Conservation (phyloP, 2,329 filamentous ascomycete species). For the Drechslerella dactyloides region DNA sequence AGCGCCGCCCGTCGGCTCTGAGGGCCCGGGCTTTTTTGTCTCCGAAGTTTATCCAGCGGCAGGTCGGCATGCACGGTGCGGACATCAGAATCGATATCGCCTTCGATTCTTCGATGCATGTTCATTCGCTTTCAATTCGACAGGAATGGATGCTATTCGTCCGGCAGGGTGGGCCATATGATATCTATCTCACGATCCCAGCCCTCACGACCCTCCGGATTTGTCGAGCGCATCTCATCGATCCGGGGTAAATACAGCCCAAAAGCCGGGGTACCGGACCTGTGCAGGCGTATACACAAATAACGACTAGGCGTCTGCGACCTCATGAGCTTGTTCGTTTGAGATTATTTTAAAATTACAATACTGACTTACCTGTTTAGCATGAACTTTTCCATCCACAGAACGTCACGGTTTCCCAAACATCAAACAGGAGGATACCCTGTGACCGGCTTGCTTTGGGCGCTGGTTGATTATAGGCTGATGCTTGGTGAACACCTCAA, state of each 20-base stretch:
- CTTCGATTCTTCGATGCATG: too few species aligned
- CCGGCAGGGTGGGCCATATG: constrained; percentile 24
- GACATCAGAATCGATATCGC: too few species aligned
- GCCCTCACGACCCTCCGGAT: constrained; percentile 16
- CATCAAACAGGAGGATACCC: constrained; percentile 1
- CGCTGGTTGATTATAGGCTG: too few species aligned
- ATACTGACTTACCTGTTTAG: constrained; percentile 10
- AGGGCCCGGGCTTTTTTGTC: constrained; percentile 15
- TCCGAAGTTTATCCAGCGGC: constrained; percentile 50
- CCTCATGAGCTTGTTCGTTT: constrained; percentile 24
- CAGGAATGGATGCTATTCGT: constrained; percentile 19
- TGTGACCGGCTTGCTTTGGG: constrained; percentile 47
- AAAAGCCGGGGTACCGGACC: constrained; percentile 8
- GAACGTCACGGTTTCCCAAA: constrained; percentile 1
- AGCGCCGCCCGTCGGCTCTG: background rate
- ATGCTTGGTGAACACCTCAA: too few species aligned
- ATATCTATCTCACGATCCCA: constrained; percentile 15
- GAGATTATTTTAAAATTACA: constrained; percentile 24
- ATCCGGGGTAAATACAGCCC: constrained; percentile 37
- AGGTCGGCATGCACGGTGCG: constrained; percentile 7
- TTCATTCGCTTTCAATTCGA: background rate
- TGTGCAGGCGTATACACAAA: constrained; percentile 4
- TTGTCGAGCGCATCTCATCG: background rate
- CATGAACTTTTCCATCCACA: constrained; percentile 37
- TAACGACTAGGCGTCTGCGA: too few species aligned